Conservation (phyloP, 2,329 filamentous ascomycete species). For the Aspergillus fructus region DNA sequence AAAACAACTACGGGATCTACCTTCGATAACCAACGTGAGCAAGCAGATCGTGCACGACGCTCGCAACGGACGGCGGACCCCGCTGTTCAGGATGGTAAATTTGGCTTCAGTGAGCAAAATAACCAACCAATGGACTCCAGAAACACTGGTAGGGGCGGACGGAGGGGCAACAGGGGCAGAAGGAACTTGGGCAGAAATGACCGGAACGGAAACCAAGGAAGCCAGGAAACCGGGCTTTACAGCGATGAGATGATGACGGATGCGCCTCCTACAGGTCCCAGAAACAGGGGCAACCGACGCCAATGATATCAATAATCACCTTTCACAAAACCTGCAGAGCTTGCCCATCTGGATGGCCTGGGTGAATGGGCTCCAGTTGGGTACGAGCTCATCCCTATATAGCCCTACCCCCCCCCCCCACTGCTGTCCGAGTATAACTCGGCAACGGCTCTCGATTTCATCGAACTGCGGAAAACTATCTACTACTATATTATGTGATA, state of each 20-base stretch:
- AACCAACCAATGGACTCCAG: constrained; percentile 9
- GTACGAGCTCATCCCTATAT: neutral
- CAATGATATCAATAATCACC: constrained; percentile 5
- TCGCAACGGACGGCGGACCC: constrained; percentile 35
- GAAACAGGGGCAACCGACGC: constrained; percentile 20
- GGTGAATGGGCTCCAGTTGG: neutral
- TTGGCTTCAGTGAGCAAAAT: constrained; percentile 34
- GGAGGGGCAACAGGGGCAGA: constrained; percentile 16
- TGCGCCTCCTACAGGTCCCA: constrained; percentile 27
- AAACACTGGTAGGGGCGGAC: constrained; percentile 15
- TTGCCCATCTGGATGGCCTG: neutral
- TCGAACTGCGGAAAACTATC: neutral
- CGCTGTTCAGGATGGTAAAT: constrained; percentile 39
- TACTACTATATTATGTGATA: neutral
- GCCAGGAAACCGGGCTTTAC: constrained; percentile 31
- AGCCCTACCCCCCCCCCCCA: neutral
- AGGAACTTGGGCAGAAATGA: constrained; percentile 12
- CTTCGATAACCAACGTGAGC: constrained; percentile 39
- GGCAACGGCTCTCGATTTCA: neutral
- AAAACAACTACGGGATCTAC: constrained; percentile 10
- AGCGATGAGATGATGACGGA: constrained; percentile 45
- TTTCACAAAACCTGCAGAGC: neutral
- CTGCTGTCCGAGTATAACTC: neutral
- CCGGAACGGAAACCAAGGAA: constrained; percentile 11
- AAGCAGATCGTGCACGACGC: constrained; percentile 41